phyloP scores from a whole-genome alignment of 805 yeast species.

The Lachancea nothofagi region DNA sequence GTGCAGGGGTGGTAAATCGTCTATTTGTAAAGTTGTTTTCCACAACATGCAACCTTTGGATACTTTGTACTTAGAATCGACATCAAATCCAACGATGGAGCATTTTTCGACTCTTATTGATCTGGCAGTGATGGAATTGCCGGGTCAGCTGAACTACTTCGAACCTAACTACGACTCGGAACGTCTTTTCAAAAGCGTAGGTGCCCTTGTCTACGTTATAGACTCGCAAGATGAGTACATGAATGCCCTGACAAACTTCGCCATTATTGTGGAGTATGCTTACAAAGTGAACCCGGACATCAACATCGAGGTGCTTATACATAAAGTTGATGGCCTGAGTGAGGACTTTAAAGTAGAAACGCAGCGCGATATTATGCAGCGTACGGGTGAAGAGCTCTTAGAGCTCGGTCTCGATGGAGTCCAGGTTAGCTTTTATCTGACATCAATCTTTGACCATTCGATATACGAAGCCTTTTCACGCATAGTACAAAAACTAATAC shows the following conservation, averaged over 20 bases:
- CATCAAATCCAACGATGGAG: slow-evolving; percentile 83
- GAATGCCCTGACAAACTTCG: slow-evolving; percentile 82
- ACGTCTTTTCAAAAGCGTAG: slow-evolving; percentile 70
- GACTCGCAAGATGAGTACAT: slow-evolving; percentile 94
- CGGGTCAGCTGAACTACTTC: slow-evolving; percentile 87
- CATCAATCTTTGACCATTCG: slow-evolving; percentile 92
- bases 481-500: slow-evolving; percentile 84
- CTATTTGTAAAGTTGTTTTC: slow-evolving; percentile 92
- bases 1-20: slow-evolving; percentile 79
- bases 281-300: slow-evolving; percentile 76
- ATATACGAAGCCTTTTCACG: slow-evolving; percentile 93
- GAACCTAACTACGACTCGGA: slow-evolving; percentile 81
- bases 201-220: slow-evolving; percentile 89
- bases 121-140: slow-evolving; percentile 85
- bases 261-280: slow-evolving; percentile 83
- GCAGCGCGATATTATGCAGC: slow-evolving; percentile 92
- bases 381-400: slow-evolving; percentile 86
- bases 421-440: slow-evolving; percentile 82
- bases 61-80: slow-evolving; percentile 82
- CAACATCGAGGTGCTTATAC: slow-evolving; percentile 88
- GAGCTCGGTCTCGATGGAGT: slow-evolving; percentile 90
- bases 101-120: slow-evolving; percentile 79
- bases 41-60: slow-evolving; percentile 95
- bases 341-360: slow-evolving; percentile 94
- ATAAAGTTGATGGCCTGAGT: slow-evolving; percentile 89